Evolutionary conservation across 345 rosid species (phyloP).

Genomic region (Salix exigua): DNA sequence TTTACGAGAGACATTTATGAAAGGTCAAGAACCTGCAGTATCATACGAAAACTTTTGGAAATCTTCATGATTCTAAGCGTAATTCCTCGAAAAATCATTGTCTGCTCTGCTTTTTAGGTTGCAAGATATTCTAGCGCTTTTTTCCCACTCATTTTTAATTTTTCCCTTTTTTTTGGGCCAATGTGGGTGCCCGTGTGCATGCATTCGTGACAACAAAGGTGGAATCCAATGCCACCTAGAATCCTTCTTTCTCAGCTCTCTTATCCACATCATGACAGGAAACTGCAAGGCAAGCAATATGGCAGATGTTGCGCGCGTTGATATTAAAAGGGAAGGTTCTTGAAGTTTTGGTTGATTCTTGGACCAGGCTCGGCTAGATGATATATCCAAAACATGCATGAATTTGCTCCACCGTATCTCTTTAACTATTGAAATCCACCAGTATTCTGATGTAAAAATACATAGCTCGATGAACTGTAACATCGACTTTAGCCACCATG

Average conservation of each 20-base stretch:
- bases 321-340: not conserved
- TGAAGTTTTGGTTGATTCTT: not conserved
- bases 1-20: not conserved
- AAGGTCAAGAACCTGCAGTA: not conserved
- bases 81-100: not conserved
- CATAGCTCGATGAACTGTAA: not conserved
- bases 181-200: slow-evolving; percentile 11
- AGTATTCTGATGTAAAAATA: not conserved
- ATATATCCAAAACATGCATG: not conserved
- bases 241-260: not conserved
- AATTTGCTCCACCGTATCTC: not conserved
- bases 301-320: not conserved
- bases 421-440: not conserved
- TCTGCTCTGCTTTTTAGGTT: not conserved
- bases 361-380: not conserved
- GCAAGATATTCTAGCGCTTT: not conserved
- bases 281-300: not conserved
- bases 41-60: not conserved
- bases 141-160: not conserved
- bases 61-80: not conserved
- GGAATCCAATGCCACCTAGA: slow-evolving; percentile 3
- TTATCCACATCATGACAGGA: not conserved
- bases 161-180: not conserved
- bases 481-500: not conserved
- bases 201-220: slow-evolving; percentile 11